phyloP scores from a whole-genome alignment of 1,139 yeast species.

The Geotrichum fermentans region DNA sequence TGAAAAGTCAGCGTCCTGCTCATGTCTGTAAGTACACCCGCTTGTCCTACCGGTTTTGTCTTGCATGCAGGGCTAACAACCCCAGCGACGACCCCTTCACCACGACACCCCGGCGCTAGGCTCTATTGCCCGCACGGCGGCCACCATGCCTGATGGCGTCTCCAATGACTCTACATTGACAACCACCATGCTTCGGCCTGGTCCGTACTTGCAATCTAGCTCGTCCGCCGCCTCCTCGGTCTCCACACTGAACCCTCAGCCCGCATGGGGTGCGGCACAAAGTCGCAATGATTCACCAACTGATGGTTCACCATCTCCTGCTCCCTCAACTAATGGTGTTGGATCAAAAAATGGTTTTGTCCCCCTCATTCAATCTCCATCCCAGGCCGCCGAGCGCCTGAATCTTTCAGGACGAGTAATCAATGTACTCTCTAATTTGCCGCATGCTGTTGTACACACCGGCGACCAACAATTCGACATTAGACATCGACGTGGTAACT shows the following conservation, averaged over 20 bases:
- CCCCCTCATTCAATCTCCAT: slow-evolving; percentile 17
- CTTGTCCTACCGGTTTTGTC: neutral
- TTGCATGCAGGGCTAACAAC: neutral
- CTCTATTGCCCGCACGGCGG: slow-evolving; percentile 17
- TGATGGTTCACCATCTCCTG: neutral
- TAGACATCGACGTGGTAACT: slow-evolving; percentile 64
- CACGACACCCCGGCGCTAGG: slow-evolving; percentile 20
- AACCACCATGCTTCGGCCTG: slow-evolving; percentile 1
- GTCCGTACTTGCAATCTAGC: neutral
- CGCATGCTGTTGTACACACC: slow-evolving; percentile 47
- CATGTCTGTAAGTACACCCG: slow-evolving; percentile 7
- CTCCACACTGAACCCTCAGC: neutral
- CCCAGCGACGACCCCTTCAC: neutral
- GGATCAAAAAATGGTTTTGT: neutral
- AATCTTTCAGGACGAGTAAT: slow-evolving; percentile 60
- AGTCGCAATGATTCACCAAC: neutral
- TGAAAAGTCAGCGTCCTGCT: neutral
- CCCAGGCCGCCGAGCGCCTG: slow-evolving; percentile 29
- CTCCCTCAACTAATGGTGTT: neutral
- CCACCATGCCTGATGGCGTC: slow-evolving; percentile 16
- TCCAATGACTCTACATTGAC: slow-evolving; percentile 6
- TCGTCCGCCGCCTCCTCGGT: slow-evolving; percentile 7
- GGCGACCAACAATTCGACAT: slow-evolving; percentile 19
- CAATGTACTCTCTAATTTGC: slow-evolving; percentile 64
- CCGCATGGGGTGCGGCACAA: neutral